These are phyloP conservation scores for Apophysomyces elegans DNA, from an alignment of 371 early-diverging fungal genomes.

Conservation along the genomic window DNA sequence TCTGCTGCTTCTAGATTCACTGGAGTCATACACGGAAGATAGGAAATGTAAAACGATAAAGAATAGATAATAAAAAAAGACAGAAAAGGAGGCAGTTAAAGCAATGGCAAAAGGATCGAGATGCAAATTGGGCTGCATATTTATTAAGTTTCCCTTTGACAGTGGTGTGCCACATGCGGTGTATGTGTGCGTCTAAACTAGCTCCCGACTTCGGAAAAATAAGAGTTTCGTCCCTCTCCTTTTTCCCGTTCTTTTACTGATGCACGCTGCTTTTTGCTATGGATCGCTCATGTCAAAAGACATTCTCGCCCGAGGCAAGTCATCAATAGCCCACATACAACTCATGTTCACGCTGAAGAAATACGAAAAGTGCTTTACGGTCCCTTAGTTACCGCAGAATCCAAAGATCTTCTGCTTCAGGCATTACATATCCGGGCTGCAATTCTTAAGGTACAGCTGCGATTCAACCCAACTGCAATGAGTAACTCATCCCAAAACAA, in stretches of 20 bases:
- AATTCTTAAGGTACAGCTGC: conserved; percentile 27
- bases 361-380: conserved; percentile 40
- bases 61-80: background rate
- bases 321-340: too few relatives aligned
- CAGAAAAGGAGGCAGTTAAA: conserved; percentile 6
- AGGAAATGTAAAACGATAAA: too few relatives aligned
- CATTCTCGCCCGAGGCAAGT: conserved; percentile 39
- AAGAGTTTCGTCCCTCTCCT: background rate
- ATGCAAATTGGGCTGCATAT: conserved; percentile 7
- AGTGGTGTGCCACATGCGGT: background rate
- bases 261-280: conserved; percentile 41
- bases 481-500: conserved; percentile 13
- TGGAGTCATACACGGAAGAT: background rate
- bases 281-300: conserved; percentile 41
- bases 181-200: too few relatives aligned
- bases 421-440: conserved; percentile 31
- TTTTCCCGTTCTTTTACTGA: conserved; percentile 5
- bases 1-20: conserved; percentile 8
- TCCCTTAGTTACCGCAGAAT: conserved; percentile 16
- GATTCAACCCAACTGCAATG: background rate
- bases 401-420: conserved; percentile 20
- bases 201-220: background rate
- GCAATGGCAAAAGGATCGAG: conserved; percentile 3
- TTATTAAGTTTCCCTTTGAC: background rate
- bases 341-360: background rate